Evolutionary conservation across 2,329 filamentous ascomycete genomes (phyloP), one percentile per base, ranked within the genome.

Genomic region (Orbilia quercus): DNA sequence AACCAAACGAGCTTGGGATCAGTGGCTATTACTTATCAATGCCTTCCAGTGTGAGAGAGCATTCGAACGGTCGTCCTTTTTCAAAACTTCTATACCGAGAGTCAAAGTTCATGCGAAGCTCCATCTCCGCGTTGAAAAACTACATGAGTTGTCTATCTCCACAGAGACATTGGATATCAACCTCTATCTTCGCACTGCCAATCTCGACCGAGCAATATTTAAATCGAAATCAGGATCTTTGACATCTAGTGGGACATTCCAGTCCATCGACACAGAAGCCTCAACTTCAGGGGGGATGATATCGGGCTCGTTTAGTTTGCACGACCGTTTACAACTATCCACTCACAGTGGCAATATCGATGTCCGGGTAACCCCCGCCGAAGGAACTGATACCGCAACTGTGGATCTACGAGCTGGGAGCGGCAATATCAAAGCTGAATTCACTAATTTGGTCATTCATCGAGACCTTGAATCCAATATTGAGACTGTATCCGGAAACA

Each of bases 41-140:
- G 1, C 14, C 2, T 16, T 9, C 31, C 23, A 69, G 67, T 72
- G 67, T 53, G 59, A 64, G 11, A 23, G 67, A 31, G 34, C 28
- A 4, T 34, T 64, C n/a, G 20, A 66, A 51, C 28, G 54, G 34
- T n/a, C n/a, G n/a, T 66, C 60, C 22, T 45, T 59, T n/a, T 72
- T 66, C 44, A 31, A 40, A 34, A 44, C 38, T 12, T 40, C 59
- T n/a, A 42, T 59, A 1, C 58, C 59, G 9, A 60, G 42, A 6
- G 53, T 72, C 3, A 72, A 65, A 40, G 42, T 73, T n/a, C 60
- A 53, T 12, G 60, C 69, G 14, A 73, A 62, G 14, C 60, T 73
- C n/a, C 36, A 64, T n/a, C 31, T 73, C 12, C 54, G 47, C 18
- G 42, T 44, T 3, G 60, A 54, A 7, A 38, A 28, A 11, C 40